Evolutionary conservation across 1,139 yeast genomes (phyloP).

Genomic region (Candida sp.): DNA sequence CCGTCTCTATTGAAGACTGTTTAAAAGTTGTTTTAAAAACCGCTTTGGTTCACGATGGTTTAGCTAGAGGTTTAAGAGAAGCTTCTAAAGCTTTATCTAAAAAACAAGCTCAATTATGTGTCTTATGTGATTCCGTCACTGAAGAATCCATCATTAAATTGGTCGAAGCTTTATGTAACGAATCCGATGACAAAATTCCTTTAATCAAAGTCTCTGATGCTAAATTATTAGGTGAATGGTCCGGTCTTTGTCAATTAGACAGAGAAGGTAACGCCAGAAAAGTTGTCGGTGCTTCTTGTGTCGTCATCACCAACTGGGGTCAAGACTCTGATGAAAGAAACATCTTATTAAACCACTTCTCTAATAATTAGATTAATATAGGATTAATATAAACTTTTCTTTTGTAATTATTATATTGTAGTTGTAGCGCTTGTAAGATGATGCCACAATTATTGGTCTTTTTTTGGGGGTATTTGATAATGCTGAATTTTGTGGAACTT

Average conservation of each 20-base stretch:
- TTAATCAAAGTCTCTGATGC: conserved; percentile 99
- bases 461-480: no score
- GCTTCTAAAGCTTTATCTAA: conserved; percentile 98
- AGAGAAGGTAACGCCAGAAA: conserved; percentile 99
- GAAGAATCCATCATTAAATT: conserved; percentile 97
- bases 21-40: conserved; percentile 98
- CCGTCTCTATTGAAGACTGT: conserved; percentile 98
- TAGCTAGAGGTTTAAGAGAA: conserved; percentile 99
- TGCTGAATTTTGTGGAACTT: no score
- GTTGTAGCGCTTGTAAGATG: no score
- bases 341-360: conserved; percentile 95
- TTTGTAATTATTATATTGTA: no score
- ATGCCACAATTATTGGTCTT: no score
- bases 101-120: conserved; percentile 98
- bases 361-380: conserved; percentile 62
- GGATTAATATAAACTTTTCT: background rate
- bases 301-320: conserved; percentile 99
- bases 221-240: conserved; percentile 99
- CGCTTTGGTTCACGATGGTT: conserved; percentile 98
- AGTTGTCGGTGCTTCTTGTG: conserved; percentile 99
- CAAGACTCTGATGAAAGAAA: conserved; percentile 98
- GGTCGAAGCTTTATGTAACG: conserved; percentile 99
- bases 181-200: conserved; percentile 95
- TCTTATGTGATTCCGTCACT: conserved; percentile 97
- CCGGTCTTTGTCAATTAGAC: conserved; percentile 99